These are phyloP conservation scores for Allantophomopsis cytisporea DNA, from an alignment of 2,329 filamentous ascomycete genomes.

Conservation along the genomic window DNA sequence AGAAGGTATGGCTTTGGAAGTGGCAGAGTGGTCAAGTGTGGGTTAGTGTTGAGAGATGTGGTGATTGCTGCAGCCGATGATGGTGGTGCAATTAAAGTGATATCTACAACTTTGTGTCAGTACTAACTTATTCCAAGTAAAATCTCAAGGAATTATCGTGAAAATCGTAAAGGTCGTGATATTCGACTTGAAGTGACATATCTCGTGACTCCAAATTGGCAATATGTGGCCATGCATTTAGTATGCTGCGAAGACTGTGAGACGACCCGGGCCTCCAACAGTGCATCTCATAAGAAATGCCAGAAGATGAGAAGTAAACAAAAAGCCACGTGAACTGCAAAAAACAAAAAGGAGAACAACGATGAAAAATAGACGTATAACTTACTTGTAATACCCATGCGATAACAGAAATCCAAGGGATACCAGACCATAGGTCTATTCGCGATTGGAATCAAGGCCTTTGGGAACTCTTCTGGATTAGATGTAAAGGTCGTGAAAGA, in stretches of 20 bases:
- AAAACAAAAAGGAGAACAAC: too few relatives aligned
- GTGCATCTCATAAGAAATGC: too few relatives aligned
- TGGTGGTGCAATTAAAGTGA: conserved; percentile 48
- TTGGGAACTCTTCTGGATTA: conserved; percentile 67
- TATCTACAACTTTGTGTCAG: conserved; percentile 26
- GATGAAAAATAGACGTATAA: conserved; percentile 2
- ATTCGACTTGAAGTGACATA: too few relatives aligned
- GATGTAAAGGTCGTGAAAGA: conserved; percentile 75
- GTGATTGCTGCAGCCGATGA: conserved; percentile 54
- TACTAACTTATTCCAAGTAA: not conserved
- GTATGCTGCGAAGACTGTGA: too few relatives aligned
- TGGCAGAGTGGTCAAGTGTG: conserved; percentile 61
- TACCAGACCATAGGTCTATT: conserved; percentile 89
- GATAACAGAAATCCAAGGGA: conserved; percentile 72
- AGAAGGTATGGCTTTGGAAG: conserved; percentile 63
- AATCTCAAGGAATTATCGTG: too few relatives aligned
- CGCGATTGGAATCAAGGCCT: conserved; percentile 69
- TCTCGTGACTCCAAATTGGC: too few relatives aligned
- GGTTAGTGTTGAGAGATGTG: conserved; percentile 61
- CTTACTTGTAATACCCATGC: conserved; percentile 64
- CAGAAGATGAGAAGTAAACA: too few relatives aligned
- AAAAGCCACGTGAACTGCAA: too few relatives aligned
- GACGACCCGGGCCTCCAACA: too few relatives aligned
- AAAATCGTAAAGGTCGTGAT: too few relatives aligned
- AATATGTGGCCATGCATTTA: too few relatives aligned